These are phyloP conservation scores for Jimgerdemannia lactiflua DNA, from an alignment of 192 early-diverging fungal species.

Conservation along the genomic window DNA sequence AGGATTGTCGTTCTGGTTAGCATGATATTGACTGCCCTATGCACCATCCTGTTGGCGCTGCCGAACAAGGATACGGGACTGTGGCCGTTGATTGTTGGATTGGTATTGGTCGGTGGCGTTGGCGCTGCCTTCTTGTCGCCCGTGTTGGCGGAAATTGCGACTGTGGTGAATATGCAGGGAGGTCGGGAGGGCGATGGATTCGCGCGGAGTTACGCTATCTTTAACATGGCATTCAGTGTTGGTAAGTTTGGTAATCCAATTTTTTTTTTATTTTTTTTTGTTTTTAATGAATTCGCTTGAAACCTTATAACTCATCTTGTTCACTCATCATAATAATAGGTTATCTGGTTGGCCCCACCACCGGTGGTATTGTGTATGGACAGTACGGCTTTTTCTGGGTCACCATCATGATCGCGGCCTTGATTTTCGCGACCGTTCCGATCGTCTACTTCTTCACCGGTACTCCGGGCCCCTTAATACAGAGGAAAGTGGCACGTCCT, in stretches of 20 bases:
- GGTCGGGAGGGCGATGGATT: constrained; percentile 35
- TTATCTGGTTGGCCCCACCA: constrained; percentile 19
- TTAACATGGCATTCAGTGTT: constrained; percentile 40
- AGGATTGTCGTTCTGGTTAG: constrained; percentile 30
- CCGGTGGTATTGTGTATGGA: constrained; percentile 19
- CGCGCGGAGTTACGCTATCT: constrained; percentile 37
- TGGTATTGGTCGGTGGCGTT: constrained; percentile 30
- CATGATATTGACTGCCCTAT: constrained; percentile 13
- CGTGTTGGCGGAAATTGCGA: constrained; percentile 40
- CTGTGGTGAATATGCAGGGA: constrained; percentile 29
- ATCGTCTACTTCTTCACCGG: constrained; percentile 1
- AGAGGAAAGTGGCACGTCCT: too few relatives aligned
- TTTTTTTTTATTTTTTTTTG: neutral
- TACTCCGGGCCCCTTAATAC: neutral
- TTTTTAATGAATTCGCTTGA: neutral
- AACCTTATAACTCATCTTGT: neutral
- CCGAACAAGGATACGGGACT: constrained; percentile 10
- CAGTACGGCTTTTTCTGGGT: constrained; percentile 31
- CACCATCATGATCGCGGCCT: constrained; percentile 10
- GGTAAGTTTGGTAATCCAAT: constrained; percentile 7
- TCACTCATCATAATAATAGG: neutral
- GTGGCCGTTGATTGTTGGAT: constrained; percentile 24
- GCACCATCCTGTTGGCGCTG: constrained; percentile 23
- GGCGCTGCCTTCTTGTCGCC: constrained; percentile 34
- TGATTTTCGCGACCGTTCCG: constrained; percentile 14